A percentile compares a stretch with the other conserved stretches of the same genome.
Conservation (phyloP, 2,329 filamentous ascomycete species). For the Trematosphaeria pertusa region DNA sequence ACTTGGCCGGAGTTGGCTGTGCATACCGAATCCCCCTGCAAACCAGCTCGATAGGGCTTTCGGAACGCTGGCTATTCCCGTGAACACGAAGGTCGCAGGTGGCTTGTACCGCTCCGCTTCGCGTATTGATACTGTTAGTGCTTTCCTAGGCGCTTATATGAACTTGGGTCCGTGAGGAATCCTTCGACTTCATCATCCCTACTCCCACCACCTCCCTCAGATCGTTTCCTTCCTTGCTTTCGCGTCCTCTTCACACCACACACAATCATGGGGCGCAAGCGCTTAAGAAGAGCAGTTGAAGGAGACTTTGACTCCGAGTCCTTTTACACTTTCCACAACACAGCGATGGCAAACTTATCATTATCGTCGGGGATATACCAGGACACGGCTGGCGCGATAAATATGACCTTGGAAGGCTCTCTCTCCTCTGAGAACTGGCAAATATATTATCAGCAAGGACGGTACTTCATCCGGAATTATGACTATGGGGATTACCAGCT, state of each 20-base stretch:
- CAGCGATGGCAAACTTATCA: constrained; percentile 1
- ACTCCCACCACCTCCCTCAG: too few species aligned
- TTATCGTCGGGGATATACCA: constrained; percentile 8
- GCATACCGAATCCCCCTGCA: too few species aligned
- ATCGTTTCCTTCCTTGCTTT: not conserved
- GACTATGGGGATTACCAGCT: constrained; percentile 24
- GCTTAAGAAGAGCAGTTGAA: not conserved
- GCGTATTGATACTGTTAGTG: too few species aligned
- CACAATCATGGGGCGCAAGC: not conserved
- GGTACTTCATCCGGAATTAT: constrained; percentile 32
- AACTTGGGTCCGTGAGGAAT: too few species aligned
- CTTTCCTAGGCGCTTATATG: too few species aligned
- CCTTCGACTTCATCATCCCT: too few species aligned
- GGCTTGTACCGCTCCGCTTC: too few species aligned
- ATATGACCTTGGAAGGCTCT: constrained; percentile 11
- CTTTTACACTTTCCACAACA: constrained; percentile 20
- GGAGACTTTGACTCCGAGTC: constrained; percentile 13
- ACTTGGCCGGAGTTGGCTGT: too few species aligned
- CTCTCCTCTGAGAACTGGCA: constrained; percentile 30
- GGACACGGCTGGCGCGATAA: constrained; percentile 12
- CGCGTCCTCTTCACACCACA: too few species aligned
- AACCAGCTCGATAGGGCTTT: too few species aligned
- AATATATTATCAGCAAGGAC: constrained; percentile 23
- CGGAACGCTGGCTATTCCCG: too few species aligned
- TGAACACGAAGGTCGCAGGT: too few species aligned